Conservation (phyloP, 73 alveolate genomes). For the Tetrahymena malaccensis region DNA sequence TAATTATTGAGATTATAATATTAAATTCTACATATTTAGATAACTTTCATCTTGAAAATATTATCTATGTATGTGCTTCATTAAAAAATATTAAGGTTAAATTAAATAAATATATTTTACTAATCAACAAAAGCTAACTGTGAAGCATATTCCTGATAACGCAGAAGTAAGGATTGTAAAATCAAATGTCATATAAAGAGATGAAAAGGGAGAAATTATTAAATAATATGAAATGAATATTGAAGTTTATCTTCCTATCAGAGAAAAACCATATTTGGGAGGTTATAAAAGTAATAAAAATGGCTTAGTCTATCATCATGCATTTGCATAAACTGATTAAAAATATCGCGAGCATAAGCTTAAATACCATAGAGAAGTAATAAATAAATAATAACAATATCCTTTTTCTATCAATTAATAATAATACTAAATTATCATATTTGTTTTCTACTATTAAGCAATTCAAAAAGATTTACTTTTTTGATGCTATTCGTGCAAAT, state of each 20-base stretch:
- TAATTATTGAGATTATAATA: neutral
- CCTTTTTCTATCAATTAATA: neutral
- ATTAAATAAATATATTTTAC: neutral
- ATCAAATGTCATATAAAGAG: conserved; percentile 21
- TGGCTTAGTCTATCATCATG: conserved; percentile 62
- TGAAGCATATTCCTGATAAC: conserved; percentile 3
- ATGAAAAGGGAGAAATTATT: conserved; percentile 38
- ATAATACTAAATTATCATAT: neutral
- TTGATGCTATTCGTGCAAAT: too few species aligned
- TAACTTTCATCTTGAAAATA: neutral
- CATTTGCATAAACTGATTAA: conserved; percentile 72
- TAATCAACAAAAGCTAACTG: neutral
- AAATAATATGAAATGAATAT: conserved; percentile 26
- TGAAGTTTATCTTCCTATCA: conserved; percentile 8
- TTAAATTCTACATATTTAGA: neutral
- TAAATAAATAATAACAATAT: too few species aligned
- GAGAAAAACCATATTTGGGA: conserved; percentile 45
- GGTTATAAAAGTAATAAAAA: conserved; percentile 56
- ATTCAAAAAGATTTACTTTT: too few species aligned
- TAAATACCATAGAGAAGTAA: conserved; percentile 42
- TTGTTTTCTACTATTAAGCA: neutral
- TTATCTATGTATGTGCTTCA: neutral
- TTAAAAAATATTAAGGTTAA: neutral
- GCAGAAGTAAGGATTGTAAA: conserved; percentile 20
- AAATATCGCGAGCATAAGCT: conserved; percentile 45